These are phyloP conservation scores for Amyloporia xantha DNA, from an alignment of 768 basidiomycete genomes.

Conservation along the genomic window DNA sequence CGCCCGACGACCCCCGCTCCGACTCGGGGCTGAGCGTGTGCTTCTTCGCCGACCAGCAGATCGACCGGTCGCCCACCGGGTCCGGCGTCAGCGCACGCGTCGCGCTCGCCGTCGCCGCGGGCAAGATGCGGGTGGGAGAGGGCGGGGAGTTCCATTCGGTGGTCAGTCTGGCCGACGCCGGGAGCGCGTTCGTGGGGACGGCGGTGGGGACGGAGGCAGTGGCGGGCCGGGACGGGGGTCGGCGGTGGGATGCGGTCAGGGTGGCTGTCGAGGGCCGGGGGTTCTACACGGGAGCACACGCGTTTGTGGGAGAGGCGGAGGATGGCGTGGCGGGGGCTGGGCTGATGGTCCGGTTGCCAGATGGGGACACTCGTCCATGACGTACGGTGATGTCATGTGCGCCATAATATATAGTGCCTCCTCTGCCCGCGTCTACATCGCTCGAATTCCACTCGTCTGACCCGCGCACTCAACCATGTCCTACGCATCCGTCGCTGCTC, in stretches of 20 bases:
- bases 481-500: conserved; percentile 62
- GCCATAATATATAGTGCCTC: conserved; percentile 15
- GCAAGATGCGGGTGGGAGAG: conserved; percentile 22
- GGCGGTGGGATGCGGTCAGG: conserved; percentile 6
- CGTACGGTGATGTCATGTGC: conserved; percentile 20
- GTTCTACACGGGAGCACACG: conserved; percentile 26
- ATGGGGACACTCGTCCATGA: conserved; percentile 8
- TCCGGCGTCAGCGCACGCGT: conserved; percentile 34
- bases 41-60: conserved; percentile 34
- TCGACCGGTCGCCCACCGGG: conserved; percentile 35
- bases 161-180: conserved; percentile 20
- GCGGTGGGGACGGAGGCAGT: conserved; percentile 16
- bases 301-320: conserved; percentile 15
- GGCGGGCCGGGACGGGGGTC: conserved; percentile 11
- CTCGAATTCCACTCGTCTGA: too few species aligned
- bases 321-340: not conserved
- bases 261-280: conserved; percentile 27
- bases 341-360: conserved; percentile 9
- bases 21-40: conserved; percentile 22
- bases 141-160: conserved; percentile 29
- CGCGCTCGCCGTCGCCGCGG: conserved; percentile 29
- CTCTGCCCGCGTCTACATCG: too few species aligned
- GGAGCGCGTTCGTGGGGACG: conserved; percentile 22
- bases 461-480: conserved; percentile 57
- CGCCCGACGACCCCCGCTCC: not conserved